A percentile compares a stretch with the other conserved stretches of the same genome.
phyloP scores from a whole-genome alignment of 345 rosid genomes.

The Populus nigra region DNA sequence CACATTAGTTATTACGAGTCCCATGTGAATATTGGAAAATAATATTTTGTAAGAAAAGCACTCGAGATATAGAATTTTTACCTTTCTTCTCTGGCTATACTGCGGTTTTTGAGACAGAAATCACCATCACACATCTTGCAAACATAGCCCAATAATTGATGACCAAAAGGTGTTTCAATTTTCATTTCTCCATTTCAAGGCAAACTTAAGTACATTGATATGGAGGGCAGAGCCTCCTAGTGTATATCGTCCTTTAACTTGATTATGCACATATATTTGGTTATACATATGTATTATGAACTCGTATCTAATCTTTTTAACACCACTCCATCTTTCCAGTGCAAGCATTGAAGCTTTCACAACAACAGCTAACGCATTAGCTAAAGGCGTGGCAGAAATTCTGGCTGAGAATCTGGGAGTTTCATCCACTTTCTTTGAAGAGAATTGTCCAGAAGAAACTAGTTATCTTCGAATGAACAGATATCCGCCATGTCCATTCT shows the following conservation, averaged over 20 bases:
- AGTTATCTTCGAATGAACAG: slow-evolving; percentile 64
- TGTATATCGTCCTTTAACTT: background rate
- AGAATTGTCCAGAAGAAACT: slow-evolving; percentile 35
- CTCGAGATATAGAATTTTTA: no score
- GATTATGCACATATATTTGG: background rate
- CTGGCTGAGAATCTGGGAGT: slow-evolving; percentile 45
- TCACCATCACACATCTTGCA: background rate
- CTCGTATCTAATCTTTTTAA: background rate
- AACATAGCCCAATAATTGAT: background rate
- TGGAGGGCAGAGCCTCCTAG: background rate
- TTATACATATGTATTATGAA: background rate
- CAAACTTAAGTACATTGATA: background rate
- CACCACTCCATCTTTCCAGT: slow-evolving; percentile 25
- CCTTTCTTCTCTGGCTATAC: background rate
- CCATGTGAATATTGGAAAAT: no score
- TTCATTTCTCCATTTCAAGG: background rate
- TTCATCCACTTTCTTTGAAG: slow-evolving; percentile 39
- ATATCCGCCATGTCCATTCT: slow-evolving; percentile 63
- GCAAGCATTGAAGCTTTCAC: slow-evolving; percentile 38
- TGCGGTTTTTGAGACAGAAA: no score
- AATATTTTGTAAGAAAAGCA: no score
- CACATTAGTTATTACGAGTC: no score
- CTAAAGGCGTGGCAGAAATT: slow-evolving; percentile 43
- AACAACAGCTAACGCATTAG: slow-evolving; percentile 32
- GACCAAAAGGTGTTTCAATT: background rate